Conservation (phyloP, 768 basidiomycete species). For the Rhodosporidiobolus odoratus region DNA sequence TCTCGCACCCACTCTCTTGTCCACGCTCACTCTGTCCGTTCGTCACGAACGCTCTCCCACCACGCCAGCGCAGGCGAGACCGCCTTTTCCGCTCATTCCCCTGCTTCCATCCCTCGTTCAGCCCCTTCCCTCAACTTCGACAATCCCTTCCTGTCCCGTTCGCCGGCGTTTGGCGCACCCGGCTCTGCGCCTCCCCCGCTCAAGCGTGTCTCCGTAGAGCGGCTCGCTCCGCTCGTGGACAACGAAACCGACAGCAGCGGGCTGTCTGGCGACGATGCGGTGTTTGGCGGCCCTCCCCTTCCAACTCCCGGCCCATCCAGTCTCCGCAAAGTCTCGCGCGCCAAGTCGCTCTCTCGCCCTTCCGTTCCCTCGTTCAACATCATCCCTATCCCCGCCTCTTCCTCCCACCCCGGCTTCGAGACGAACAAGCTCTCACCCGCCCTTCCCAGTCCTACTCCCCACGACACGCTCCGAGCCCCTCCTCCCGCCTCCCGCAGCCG, state of each 20-base stretch:
- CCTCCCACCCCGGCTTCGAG: conserved; percentile 32
- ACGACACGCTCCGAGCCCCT: neutral
- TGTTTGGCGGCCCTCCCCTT: conserved; percentile 28
- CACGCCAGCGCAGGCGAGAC: conserved; percentile 1
- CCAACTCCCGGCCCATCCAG: neutral
- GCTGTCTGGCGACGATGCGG: conserved; percentile 24
- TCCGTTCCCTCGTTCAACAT: conserved; percentile 30
- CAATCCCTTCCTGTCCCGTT: conserved; percentile 13
- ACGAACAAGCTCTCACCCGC: conserved; percentile 28
- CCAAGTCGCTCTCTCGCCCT: conserved; percentile 30
- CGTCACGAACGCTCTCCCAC: conserved; percentile 28
- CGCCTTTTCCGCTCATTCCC: neutral
- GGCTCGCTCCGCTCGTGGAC: conserved; percentile 13
- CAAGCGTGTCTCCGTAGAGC: conserved; percentile 36
- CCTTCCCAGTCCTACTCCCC: neutral
- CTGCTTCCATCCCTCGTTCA: conserved; percentile 8
- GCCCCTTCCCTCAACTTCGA: conserved; percentile 1
- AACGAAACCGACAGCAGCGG: conserved; percentile 8
- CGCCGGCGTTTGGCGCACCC: neutral
- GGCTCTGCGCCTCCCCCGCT: conserved; percentile 19
- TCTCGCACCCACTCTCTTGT: conserved; percentile 29
- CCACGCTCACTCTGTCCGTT: conserved; percentile 31
- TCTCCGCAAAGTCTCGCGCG: conserved; percentile 15
- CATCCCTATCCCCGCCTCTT: conserved; percentile 24
- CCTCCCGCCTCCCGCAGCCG: conserved; percentile 5